Conservation (phyloP, 805 yeast genomes). For the Kuraishia capsulata region DNA sequence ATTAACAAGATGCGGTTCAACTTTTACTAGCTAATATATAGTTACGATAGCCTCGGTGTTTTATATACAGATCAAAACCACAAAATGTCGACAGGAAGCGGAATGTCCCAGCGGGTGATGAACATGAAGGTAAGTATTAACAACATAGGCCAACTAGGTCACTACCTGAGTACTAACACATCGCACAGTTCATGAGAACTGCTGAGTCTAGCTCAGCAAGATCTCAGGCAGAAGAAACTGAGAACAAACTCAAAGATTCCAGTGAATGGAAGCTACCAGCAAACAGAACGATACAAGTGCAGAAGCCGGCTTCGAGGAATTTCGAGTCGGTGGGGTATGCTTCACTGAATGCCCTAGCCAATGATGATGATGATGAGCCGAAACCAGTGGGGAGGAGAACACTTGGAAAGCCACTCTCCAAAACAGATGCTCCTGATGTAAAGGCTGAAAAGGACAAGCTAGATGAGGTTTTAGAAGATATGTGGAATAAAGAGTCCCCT, state of each 20-base stretch:
- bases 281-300: slow-evolving; percentile 12
- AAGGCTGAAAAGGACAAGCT: slow-evolving; percentile 2
- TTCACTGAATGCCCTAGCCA: slow-evolving; percentile 5
- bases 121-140: slow-evolving; percentile 51
- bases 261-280: slow-evolving; percentile 44
- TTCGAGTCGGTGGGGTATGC: slow-evolving; percentile 19
- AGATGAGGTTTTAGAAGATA: slow-evolving; percentile 5
- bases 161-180: too few relatives aligned
- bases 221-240: slow-evolving; percentile 23
- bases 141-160: too few relatives aligned
- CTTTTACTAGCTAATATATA: too few relatives aligned
- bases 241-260: slow-evolving; percentile 32
- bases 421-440: slow-evolving; percentile 15
- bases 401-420: slow-evolving; percentile 15
- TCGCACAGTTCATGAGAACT: slow-evolving; percentile 37
- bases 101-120: slow-evolving; percentile 59
- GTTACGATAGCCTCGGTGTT: too few relatives aligned
- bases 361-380: slow-evolving; percentile 5
- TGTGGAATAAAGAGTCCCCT: slow-evolving; percentile 4
- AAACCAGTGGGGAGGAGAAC: slow-evolving; percentile 4
- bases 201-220: slow-evolving; percentile 27
- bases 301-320: slow-evolving; percentile 6
- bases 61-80: background rate
- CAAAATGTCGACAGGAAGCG: background rate
- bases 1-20: too few relatives aligned